Conservation (phyloP, 1,139 yeast species). For the Fermentozyma sake region DNA sequence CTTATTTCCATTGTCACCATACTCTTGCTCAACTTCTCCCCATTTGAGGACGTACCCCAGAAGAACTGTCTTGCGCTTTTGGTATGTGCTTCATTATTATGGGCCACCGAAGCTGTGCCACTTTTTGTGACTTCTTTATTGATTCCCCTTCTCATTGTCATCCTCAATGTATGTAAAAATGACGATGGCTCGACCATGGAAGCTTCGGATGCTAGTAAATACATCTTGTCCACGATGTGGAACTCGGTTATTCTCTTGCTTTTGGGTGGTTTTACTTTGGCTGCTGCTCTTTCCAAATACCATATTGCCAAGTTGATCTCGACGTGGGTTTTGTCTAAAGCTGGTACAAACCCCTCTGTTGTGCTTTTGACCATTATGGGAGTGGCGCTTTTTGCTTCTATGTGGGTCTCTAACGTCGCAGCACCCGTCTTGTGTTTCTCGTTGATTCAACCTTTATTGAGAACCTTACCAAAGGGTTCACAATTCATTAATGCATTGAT, state of each 20-base stretch:
- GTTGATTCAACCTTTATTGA: conserved; percentile 57
- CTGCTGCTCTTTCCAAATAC: conserved; percentile 68
- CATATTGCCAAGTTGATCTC: conserved; percentile 66
- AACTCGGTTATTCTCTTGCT: conserved; percentile 66
- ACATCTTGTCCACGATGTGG: conserved; percentile 63
- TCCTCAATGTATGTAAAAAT: conserved; percentile 53
- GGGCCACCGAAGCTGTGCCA: conserved; percentile 76
- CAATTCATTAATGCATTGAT: conserved; percentile 61
- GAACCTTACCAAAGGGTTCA: conserved; percentile 58
- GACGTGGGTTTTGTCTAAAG: conserved; percentile 57
- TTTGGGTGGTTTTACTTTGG: conserved; percentile 69
- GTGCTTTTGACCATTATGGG: conserved; percentile 63
- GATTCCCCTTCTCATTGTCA: conserved; percentile 56
- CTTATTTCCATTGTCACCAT: conserved; percentile 43
- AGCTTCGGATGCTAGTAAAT: conserved; percentile 52
- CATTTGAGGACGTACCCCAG: conserved; percentile 58
- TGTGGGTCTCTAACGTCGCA: conserved; percentile 81
- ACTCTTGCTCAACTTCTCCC: conserved; percentile 46
- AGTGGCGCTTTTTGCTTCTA: conserved; percentile 63
- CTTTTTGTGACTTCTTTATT: conserved; percentile 62
- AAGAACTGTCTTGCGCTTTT: conserved; percentile 65
- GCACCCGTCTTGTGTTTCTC: conserved; percentile 74
- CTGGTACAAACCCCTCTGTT: conserved; percentile 64
- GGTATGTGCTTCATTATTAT: conserved; percentile 62
- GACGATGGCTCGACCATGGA: conserved; percentile 48